Evolutionary conservation across 306 rosid genomes (phyloP).

Genomic region (Trichosanthes truncata): DNA sequence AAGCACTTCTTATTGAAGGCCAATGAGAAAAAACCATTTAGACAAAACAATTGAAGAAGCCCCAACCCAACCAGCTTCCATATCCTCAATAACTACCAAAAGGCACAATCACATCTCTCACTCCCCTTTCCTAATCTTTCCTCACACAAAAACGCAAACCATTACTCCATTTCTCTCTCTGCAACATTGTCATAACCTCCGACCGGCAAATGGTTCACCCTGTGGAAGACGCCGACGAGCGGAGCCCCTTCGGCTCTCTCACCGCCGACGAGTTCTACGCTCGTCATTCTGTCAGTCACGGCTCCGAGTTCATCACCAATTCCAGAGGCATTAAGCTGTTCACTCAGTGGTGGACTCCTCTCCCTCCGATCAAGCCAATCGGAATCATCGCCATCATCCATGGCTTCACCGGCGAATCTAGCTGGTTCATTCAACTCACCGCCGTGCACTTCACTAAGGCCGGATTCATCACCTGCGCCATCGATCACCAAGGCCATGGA

Average conservation of each 20-base stretch:
- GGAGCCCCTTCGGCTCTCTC: conserved; percentile 58
- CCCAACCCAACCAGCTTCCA: no score
- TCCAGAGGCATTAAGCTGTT: conserved; percentile 68
- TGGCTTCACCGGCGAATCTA: conserved; percentile 91
- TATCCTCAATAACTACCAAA: no score
- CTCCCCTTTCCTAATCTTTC: no score
- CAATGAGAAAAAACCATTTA: no score
- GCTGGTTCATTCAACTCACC: conserved; percentile 91
- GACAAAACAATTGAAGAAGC: no score
- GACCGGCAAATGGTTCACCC: conserved; percentile 61
- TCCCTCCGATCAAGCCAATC: conserved; percentile 35
- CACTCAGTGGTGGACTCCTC: conserved; percentile 93
- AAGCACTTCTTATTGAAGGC: no score
- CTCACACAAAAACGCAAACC: no score
- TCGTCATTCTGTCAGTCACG: conserved; percentile 63
- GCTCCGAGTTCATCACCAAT: conserved; percentile 56
- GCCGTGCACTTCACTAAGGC: conserved; percentile 66
- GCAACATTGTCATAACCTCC: neutral
- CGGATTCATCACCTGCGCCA: conserved; percentile 81
- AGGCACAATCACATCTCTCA: no score
- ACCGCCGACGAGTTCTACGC: conserved; percentile 71
- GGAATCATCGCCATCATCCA: conserved; percentile 72
- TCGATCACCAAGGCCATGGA: conserved; percentile 97
- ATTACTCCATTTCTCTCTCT: no score
- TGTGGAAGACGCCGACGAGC: conserved; percentile 65